A percentile compares a stretch with the other conserved stretches of the same genome.
These are phyloP conservation scores for Daldinia sp. DNA, from an alignment of 2,329 filamentous ascomycete genomes.

Conservation along the genomic window DNA sequence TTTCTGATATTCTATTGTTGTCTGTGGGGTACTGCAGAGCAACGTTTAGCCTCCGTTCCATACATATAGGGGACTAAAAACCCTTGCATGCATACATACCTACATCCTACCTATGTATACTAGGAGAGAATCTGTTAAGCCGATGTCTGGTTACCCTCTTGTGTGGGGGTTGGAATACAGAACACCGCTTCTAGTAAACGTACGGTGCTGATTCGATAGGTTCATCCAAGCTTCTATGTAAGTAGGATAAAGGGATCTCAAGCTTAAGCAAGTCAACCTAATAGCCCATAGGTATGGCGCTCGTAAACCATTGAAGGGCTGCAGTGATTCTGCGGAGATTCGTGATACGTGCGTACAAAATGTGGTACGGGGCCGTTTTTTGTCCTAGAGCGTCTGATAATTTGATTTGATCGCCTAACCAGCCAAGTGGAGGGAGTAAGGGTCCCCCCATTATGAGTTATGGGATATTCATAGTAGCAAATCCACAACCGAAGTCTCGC, in stretches of 20 bases:
- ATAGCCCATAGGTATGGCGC: constrained; percentile 2
- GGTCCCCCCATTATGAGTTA: no score
- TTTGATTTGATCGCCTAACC: constrained; percentile 33
- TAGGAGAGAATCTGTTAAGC: constrained; percentile 18
- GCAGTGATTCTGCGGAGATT: constrained; percentile 24
- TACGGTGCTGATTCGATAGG: constrained; percentile 17
- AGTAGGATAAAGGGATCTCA: constrained; percentile 7
- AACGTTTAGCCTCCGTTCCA: constrained; percentile 8
- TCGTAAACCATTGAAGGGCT: constrained; percentile 19
- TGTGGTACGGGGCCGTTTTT: constrained; percentile 22
- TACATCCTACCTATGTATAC: background rate
- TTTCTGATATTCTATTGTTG: constrained; percentile 19
- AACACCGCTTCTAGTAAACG: constrained; percentile 9
- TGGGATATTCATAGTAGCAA: constrained; percentile 42
- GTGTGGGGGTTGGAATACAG: constrained; percentile 28
- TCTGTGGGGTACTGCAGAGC: constrained; percentile 29
- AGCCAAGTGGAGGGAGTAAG: constrained; percentile 27
- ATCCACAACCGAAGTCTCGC: constrained; percentile 26
- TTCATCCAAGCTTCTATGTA: constrained; percentile 6
- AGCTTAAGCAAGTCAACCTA: constrained; percentile 12
- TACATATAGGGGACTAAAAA: no score
- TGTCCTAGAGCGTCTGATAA: constrained; percentile 11
- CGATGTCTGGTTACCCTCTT: constrained; percentile 14
- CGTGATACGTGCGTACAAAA: constrained; percentile 11
- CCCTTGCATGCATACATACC: background rate